These are phyloP conservation scores for Vachellia pachyceras DNA, from an alignment of 306 rosid species.

Conservation along the genomic window DNA sequence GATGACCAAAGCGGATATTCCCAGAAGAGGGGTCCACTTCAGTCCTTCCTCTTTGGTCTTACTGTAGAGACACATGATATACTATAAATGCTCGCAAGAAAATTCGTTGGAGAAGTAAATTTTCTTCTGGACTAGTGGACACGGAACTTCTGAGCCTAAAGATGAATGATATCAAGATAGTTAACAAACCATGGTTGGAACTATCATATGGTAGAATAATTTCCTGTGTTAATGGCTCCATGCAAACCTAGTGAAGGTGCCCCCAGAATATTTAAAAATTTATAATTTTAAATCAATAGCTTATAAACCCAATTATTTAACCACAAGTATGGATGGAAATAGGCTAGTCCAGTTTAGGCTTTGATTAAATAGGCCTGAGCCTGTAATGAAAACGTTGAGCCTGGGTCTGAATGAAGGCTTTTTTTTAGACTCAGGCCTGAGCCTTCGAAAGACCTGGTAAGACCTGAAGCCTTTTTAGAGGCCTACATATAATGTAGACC, in stretches of 20 bases:
- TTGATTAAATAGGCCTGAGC: too few relatives aligned
- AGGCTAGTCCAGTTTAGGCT: too few relatives aligned
- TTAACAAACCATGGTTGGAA: not conserved
- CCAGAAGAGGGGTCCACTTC: not conserved
- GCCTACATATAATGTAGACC: too few relatives aligned
- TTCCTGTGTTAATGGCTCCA: not conserved
- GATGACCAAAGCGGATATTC: not conserved
- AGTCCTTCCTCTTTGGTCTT: too few relatives aligned
- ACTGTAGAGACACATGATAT: too few relatives aligned
- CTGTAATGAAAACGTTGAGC: too few relatives aligned
- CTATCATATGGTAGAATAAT: not conserved
- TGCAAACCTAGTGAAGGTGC: constrained; percentile 9
- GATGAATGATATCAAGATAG: not conserved
- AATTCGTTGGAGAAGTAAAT: not conserved
- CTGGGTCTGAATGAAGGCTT: too few relatives aligned
- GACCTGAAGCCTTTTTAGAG: too few relatives aligned
- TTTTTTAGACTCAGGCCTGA: too few relatives aligned
- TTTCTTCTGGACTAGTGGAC: not conserved
- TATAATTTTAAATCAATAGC: not conserved
- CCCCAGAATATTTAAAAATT: not conserved
- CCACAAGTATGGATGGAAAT: too few relatives aligned
- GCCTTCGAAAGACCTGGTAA: too few relatives aligned
- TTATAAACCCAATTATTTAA: constrained; percentile 22
- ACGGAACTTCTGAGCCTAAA: not conserved
- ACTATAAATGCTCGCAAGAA: not conserved